Base-by-base conservation (phyloP, 371 early-diverging fungal genomes). In the Dichotomocladium elegans region DNA sequence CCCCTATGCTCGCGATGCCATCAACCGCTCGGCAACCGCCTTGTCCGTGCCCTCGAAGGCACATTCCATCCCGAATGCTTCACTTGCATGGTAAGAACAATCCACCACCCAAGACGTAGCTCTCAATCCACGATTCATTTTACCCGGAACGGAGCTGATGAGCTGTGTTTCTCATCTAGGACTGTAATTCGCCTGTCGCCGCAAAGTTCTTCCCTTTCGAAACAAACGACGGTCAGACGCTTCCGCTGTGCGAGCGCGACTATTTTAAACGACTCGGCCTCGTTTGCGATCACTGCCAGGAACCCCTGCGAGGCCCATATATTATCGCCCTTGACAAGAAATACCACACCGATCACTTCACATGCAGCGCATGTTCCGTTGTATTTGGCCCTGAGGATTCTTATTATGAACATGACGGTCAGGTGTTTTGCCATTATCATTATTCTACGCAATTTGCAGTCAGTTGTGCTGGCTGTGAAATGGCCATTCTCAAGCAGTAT, bases 331-430 rank as follows among this genome's bases (percentile, higher is more conserved):
- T 93, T 43, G 90, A 84, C 46, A 86, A 87, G 67, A 96, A 94
- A 60, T 98, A 90, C 69, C 97, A 97, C 58, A 72, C 95, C 48
- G 96, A 96, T 53, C 98, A 98, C 67, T 98, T 98, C 67, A 88
- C 91, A 29, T 98, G 98, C 66, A 86, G 90, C 17, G 83, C 89
- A 15, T 98, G 99, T 59, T 80, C 89, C 12, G 90, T 86, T 0
- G 88, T 93, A n/a, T 96, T 98, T 72, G 93, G 94, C 0, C 93
- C 94, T 28, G 90, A 93, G 53, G 98, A 95, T 63, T 90, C 93
- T 3, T 96, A 96, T 70, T 98, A 95, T 61, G 98, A 97, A 64
- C 88, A 93, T 58, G 88, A 93, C 28, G 83, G 86, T 48, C 80
- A 89, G 47, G 91, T 96, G 14, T 97, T 87, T 63, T 98, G 99